Evolutionary conservation across 2,329 filamentous ascomycete species (phyloP).

Genomic region (Periconia sp.): DNA sequence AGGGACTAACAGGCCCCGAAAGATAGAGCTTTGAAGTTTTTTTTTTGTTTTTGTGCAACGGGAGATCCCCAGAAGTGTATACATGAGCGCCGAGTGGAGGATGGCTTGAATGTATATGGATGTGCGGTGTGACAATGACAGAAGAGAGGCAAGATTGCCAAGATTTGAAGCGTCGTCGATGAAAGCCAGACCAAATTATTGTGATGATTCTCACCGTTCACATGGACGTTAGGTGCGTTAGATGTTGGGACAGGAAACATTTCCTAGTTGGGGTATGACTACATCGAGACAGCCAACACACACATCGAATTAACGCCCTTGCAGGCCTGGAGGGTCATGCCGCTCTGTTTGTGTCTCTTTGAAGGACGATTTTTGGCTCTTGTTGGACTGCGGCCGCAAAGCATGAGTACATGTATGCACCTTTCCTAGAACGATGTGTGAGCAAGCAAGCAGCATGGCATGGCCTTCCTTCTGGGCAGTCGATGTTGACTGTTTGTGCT

Average conservation of each 20-base stretch:
- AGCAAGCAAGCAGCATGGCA: too few species aligned
- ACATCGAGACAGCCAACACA: neutral
- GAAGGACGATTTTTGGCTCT: neutral
- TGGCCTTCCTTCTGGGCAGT: too few species aligned
- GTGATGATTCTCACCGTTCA: neutral
- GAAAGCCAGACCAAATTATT: neutral
- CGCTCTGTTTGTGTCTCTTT: neutral
- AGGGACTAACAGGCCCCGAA: neutral
- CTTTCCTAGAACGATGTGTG: too few species aligned
- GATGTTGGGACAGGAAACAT: neutral
- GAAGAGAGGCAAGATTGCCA: constrained; percentile 14
- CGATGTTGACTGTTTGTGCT: neutral
- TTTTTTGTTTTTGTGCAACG: constrained; percentile 23
- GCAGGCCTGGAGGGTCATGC: too few species aligned
- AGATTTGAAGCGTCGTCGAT: constrained; percentile 13
- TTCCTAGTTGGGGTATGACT: neutral
- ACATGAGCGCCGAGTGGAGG: constrained; percentile 12
- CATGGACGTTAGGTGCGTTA: neutral
- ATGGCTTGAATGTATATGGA: neutral
- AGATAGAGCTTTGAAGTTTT: constrained; percentile 13
- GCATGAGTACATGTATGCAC: neutral
- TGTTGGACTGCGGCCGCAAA: neutral
- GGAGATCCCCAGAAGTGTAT: constrained; percentile 37
- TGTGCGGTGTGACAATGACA: neutral
- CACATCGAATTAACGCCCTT: neutral